A percentile compares a stretch with the other conserved stretches of the same genome.
phyloP scores from a whole-genome alignment of 129 eudicot species.

The Helianthus annuus region DNA sequence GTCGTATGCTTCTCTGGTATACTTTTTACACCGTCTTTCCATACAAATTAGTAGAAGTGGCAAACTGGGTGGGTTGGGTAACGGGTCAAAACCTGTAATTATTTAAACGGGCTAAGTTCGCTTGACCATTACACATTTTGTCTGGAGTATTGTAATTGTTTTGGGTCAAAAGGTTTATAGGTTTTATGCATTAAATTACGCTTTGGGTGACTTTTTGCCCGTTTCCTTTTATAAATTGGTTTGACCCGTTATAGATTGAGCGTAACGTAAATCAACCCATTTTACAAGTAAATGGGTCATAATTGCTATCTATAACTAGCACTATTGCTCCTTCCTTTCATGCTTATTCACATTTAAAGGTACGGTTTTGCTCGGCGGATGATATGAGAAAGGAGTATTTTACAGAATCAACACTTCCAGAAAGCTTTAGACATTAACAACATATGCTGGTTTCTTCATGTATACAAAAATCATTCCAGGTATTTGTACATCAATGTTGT shows the following conservation, averaged over 20 bases:
- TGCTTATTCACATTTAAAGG: slow-evolving; percentile 39
- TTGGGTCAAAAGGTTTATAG: neutral
- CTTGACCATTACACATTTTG: neutral
- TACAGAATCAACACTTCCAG: slow-evolving; percentile 67
- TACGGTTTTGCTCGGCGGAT: slow-evolving; percentile 77
- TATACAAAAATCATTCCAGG: slow-evolving; percentile 16
- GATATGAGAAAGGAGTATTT: slow-evolving; percentile 72
- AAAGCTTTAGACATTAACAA: slow-evolving; percentile 44
- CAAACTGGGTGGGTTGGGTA: neutral
- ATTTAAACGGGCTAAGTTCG: neutral
- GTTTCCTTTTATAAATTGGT: neutral
- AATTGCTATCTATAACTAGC: neutral
- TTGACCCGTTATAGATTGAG: neutral
- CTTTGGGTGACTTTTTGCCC: neutral
- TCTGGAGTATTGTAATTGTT: neutral
- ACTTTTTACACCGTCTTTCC: neutral
- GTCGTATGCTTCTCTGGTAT: slow-evolving; percentile 85
- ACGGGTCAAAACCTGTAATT: neutral
- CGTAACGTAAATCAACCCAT: neutral
- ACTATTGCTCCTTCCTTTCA: neutral
- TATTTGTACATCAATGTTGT: neutral
- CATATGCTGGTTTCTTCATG: neutral
- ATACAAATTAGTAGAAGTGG: neutral
- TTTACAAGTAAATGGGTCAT: neutral
- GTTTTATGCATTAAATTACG: neutral